These are phyloP conservation scores for Gossypium australe DNA, from an alignment of 345 rosid genomes.

Conservation along the genomic window DNA sequence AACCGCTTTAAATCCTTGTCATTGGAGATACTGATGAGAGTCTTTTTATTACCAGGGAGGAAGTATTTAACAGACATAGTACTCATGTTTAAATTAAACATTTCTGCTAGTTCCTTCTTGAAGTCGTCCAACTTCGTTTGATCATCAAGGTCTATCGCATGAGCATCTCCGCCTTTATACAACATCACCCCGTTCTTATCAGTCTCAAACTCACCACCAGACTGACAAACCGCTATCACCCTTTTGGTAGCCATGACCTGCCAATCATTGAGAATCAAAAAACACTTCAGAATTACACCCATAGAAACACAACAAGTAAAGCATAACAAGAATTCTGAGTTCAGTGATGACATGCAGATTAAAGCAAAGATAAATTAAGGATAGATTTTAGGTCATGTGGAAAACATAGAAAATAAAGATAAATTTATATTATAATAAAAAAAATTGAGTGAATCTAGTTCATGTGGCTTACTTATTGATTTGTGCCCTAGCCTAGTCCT, in stretches of 20 bases:
- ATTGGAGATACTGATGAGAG: slow-evolving; percentile 67
- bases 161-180: slow-evolving; percentile 64
- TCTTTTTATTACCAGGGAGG: slow-evolving; percentile 79
- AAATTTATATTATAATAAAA: background rate
- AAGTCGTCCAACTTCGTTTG: slow-evolving; percentile 44
- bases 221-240: slow-evolving; percentile 69
- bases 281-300: background rate
- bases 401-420: background rate
- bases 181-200: slow-evolving; percentile 41
- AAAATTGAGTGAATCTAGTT: background rate
- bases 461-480: too few species aligned
- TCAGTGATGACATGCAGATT: background rate
- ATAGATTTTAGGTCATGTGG: background rate
- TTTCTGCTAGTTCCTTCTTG: slow-evolving; percentile 60
- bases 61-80: slow-evolving; percentile 68
- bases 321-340: background rate
- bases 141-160: slow-evolving; percentile 61
- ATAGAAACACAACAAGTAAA: background rate
- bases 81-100: slow-evolving; percentile 40
- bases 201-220: slow-evolving; percentile 52
- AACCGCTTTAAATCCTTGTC: slow-evolving; percentile 62
- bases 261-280: background rate
- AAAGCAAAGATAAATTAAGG: background rate
- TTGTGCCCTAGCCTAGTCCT: too few species aligned
- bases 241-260: slow-evolving; percentile 59